Evolutionary conservation across 805 yeast genomes (phyloP), one percentile per base, ranked within the genome.

Genomic region (Ogataea siamensis): DNA sequence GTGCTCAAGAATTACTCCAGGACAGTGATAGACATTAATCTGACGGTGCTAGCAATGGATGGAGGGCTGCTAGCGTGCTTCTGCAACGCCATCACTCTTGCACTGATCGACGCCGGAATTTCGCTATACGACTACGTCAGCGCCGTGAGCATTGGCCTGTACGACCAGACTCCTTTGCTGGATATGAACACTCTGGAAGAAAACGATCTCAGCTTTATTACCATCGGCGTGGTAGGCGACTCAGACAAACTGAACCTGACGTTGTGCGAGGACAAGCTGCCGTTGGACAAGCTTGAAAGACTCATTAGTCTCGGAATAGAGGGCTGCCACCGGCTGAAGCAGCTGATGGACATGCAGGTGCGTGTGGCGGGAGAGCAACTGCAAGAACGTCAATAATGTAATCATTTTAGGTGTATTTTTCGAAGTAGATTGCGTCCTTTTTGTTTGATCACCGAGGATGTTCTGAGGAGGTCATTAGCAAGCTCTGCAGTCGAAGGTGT

Each of bases 61-160:
- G 99, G 99, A 25, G 95, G 95, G 0, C 57, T 91, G 17, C 60
- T 91, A 46, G 76, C 95, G 0, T 71, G 84, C 1, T 77, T 93
- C 48, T 71, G 87, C 28, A 93, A 93, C 57, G 86, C 97, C 7
- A 76, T 86, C 28, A 87, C 96, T 1, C 66, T 93, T 51, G 97
- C 96, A 0, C 68, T 93, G 29, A 78, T 93, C 22, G 98, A 93
- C 63, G 97, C 98, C 2, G 98, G 98, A 34, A 81, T 93, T 31
- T 83, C 96, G 5, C 81, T 93, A 83, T 84, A 83, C 55, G 98
- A 93, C 58, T 89, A 87, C 57, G 83, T 91, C 11, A 76, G 87
- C 39, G 79, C 95, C 1, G 74, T 87, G 11, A 73, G 83, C 19
- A 84, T 88, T 5, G 97, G 97, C 0, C 62, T 86, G 14, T 80